Conservation (phyloP, 257 asterid species). For the Jaltomata sinuosa region DNA sequence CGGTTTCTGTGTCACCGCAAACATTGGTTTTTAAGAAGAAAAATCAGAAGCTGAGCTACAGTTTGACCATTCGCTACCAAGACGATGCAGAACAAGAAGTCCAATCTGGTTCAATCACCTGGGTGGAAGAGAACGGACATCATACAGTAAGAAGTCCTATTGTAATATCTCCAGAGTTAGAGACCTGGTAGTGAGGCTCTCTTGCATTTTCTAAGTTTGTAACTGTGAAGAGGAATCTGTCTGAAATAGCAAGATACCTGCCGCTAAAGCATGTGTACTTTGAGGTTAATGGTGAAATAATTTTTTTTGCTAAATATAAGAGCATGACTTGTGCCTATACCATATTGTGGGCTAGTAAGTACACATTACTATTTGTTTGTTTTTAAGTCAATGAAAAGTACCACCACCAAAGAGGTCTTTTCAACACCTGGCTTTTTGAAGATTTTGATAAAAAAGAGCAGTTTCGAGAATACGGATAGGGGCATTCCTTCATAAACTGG, state of each 20-base stretch:
- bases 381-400: background rate
- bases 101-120: constrained; percentile 34
- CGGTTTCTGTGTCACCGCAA: background rate
- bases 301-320: background rate
- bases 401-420: background rate
- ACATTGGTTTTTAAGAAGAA: constrained; percentile 4
- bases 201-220: background rate
- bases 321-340: background rate
- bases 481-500: background rate
- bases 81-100: background rate
- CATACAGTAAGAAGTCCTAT: constrained; percentile 41
- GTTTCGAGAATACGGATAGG: background rate
- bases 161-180: constrained; percentile 15
- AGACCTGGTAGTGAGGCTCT: background rate
- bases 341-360: background rate
- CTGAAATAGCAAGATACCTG: background rate
- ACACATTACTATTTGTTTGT: background rate
- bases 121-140: constrained; percentile 30
- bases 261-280: background rate
- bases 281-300: background rate
- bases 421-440: background rate
- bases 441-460: background rate
- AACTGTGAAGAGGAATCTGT: background rate
- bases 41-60: constrained; percentile 7
- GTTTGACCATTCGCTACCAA: background rate